Evolutionary conservation across 2,329 filamentous ascomycete genomes (phyloP), one percentile per base, ranked within the genome.

Genomic region (Diaporthe vaccinii): DNA sequence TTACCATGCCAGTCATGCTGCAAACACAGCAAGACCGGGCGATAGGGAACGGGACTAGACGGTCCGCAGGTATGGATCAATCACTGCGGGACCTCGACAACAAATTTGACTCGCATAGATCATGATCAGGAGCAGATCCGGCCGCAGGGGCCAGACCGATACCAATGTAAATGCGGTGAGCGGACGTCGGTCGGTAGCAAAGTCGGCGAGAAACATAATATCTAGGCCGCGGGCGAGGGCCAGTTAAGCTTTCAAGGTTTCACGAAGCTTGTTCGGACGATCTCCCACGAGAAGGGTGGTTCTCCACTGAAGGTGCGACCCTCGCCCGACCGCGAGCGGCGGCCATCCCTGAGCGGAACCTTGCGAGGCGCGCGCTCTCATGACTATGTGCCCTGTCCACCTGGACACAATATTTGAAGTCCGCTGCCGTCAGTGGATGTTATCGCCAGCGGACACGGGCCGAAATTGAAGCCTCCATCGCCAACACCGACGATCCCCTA

Each of bases 281-380:
- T 65, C 59, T 65, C n/a, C 59, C 59, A 65, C 59, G 0, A 46
- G 59, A 65, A 49, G 44, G 62, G 44, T 36, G 28, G 22, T 53
- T 68, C 46, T 20, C 65, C 65, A 68, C 65, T 2, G 3, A 6
- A 3, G n/a, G 65, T 68, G 65, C 46, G 44, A 68, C 62, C 28
- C 28, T 36, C 22, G 44, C 12, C 14, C 44, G 62, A 3, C 62
- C 46, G 44, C 62, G 34, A 68, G 46, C 65, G 31, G 46, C 65
- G 46, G 9, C 65, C 31, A 68, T 53, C 65, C 65, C 53, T 68
- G 65, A 68, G 2, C 46, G 7, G 49, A 68, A 53, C 65, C 65
- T 53, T 68, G 65, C 46, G 46, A 68, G 65, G 65, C 65, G 65
- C 65, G 65, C 65, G 65, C 65, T 68, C 65, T 34, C 65, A 36